Evolutionary conservation across 805 yeast species (phyloP).

Genomic region (Kodamaea leandrae): DNA sequence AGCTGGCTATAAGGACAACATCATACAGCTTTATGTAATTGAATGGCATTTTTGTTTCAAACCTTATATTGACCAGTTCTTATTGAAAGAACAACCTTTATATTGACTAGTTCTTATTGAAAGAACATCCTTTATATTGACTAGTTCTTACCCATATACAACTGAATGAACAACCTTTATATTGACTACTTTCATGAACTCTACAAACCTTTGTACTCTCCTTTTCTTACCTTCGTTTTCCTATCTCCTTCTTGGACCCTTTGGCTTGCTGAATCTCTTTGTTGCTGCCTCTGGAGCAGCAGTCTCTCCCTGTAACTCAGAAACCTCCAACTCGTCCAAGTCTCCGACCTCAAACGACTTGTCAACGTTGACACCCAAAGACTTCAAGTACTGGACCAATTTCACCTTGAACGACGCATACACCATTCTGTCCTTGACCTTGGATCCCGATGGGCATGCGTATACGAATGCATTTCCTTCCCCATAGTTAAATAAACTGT

Average conservation of each 20-base stretch:
- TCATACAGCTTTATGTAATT: too few species aligned
- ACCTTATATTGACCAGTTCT: too few species aligned
- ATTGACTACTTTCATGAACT: too few species aligned
- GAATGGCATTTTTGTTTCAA: too few species aligned
- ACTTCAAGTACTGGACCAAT: slow-evolving; percentile 49
- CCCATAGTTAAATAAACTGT: slow-evolving; percentile 49
- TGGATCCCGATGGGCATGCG: slow-evolving; percentile 87
- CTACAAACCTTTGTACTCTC: too few species aligned
- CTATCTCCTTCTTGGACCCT: slow-evolving; percentile 60
- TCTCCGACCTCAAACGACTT: slow-evolving; percentile 70
- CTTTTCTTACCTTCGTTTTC: too few species aligned
- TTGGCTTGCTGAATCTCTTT: slow-evolving; percentile 53
- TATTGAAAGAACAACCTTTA: too few species aligned
- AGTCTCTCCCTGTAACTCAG: slow-evolving; percentile 41
- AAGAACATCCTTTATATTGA: too few species aligned
- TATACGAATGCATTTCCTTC: slow-evolving; percentile 59
- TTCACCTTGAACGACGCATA: slow-evolving; percentile 80
- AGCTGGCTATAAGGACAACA: too few species aligned
- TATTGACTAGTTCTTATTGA: too few species aligned
- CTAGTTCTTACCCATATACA: too few species aligned
- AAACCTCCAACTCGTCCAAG: slow-evolving; percentile 60
- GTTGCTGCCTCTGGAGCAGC: slow-evolving; percentile 11
- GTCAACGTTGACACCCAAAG: slow-evolving; percentile 32
- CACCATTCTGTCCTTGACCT: slow-evolving; percentile 87
- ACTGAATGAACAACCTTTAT: too few species aligned